Evolutionary conservation across 169 alveolate genomes (phyloP).

Genomic region (Babesia divergens): DNA sequence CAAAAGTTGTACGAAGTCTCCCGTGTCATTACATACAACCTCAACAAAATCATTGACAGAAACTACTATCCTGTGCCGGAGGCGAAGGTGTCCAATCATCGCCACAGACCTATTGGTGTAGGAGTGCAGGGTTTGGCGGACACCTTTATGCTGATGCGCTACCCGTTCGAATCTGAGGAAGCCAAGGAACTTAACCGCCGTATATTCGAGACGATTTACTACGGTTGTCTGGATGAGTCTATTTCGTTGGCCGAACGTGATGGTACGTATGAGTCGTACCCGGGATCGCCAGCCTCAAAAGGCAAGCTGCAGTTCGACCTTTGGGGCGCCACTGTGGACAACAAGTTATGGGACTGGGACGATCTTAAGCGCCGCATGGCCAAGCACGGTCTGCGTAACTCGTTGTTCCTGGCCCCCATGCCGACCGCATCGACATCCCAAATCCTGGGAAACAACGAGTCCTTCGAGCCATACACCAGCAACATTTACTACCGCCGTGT

Average conservation of each 20-base stretch:
- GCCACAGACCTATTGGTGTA: conserved; percentile 98
- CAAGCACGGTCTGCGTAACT: conserved; percentile 93
- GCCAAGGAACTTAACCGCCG: conserved; percentile 90
- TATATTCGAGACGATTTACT: conserved; percentile 97
- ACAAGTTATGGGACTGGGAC: conserved; percentile 93
- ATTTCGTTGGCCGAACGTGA: conserved; percentile 89
- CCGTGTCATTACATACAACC: conserved; percentile 88
- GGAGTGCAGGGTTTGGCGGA: conserved; percentile 99
- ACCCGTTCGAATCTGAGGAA: conserved; percentile 93
- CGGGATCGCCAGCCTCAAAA: conserved; percentile 94
- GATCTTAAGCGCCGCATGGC: conserved; percentile 83
- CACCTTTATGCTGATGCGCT: conserved; percentile 89
- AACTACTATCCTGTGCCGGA: conserved; percentile 94
- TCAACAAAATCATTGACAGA: conserved; percentile 93
- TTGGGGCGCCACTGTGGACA: conserved; percentile 88
- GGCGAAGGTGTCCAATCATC: conserved; percentile 89
- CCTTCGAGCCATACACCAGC: conserved; percentile 98
- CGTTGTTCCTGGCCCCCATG: conserved; percentile 97
- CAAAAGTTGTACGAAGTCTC: conserved; percentile 84
- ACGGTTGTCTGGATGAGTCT: conserved; percentile 93
- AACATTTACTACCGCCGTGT: conserved; percentile 97
- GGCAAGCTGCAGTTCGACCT: conserved; percentile 97
- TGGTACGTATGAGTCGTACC: conserved; percentile 93
- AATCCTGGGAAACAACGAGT: conserved; percentile 95
- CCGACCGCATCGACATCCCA: conserved; percentile 99